Evolutionary conservation across 345 rosid genomes (phyloP), one percentile per base, ranked within the genome.

Genomic region (Cardamine resedifolia): DNA sequence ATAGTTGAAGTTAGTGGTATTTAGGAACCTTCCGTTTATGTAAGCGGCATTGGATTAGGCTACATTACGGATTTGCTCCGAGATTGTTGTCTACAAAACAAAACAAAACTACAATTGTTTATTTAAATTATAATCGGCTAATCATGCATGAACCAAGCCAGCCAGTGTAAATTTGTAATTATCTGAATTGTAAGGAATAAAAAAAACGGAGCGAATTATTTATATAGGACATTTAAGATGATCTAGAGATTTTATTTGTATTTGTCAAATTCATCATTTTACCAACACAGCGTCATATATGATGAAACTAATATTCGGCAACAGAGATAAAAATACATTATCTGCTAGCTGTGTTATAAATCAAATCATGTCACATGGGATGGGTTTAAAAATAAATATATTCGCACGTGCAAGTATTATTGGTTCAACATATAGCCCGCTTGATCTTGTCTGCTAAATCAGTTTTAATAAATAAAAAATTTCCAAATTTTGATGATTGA

Each of bases 141-240:
- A 53, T 23, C 48, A 64, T 72, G 45, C 77, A 64, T 72, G 71
- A 64, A 72, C 58, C 70, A 44, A 64, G 39, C 64, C 77, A 72
- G 58, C 58, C 5, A 72, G 48, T 10, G 39, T 61, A 15, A 36
- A 8, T 36, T 39, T 71, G 75, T 71, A 38, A 14, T 62, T 45
- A 61, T 61, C 62, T 71, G 68, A 49, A 24, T 47, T 7, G 66
- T 34, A 4, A 33, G 27, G 74, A n/a, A 58, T 58, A 10, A 24
- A 24, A 24, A 23, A 7, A 49, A 2, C 4, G 15, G 8, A 15
- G 4, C 10, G 0, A 44, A 43, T 8, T 68, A 19, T 44, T 55
- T 53, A 23, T 23, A 3, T n/a, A n/a, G n/a, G n/a, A n/a, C 24
- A 24, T 36, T 51, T 34, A 1, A 26, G 19, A 34, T 36, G 58